Base-by-base conservation (phyloP, 805 yeast species). In the Ogataea corticis region DNA sequence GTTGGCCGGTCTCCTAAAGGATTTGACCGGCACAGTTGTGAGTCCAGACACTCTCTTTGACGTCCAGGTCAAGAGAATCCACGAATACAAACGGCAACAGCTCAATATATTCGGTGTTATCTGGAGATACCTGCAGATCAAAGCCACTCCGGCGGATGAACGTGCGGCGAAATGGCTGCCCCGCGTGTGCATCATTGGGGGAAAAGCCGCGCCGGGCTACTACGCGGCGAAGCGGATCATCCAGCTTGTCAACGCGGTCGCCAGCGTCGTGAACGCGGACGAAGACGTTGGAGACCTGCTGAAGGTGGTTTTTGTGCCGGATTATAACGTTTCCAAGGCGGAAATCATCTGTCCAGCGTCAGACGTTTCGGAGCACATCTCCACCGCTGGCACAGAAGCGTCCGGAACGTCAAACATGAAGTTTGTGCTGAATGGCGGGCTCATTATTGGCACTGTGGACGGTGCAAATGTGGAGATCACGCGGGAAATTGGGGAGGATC, bases 181-280 rank as follows among this genome's bases (percentile, higher is more conserved):
- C 48, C 87, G 85, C 62, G 94, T 87, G 45, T 77, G 82, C 34
- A 78, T 90, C 49, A 82, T 91, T 66, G 97, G 97, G 55, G 97
- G 97, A 63, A 90, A 91, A 69, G 86, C 95, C 48, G 97, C 97
- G 10, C 97, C 97, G n/a, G 97, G 97, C 54, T 90, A 90, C 67
- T 90, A 87, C 71, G 87, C 90, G 82, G 97, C 97, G 48, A 90
- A 90, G 69, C 79, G 86, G 47, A 87, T 90, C 60, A 91, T 90
- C 63, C 88, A 89, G 67, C 75, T 90, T 66, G 79, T 90, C 61
- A 90, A 87, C 65, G 69, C 86, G 43, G 97, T 89, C 31, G 83
- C 87, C 27, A 82, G 79, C 5, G 92, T 88, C 40, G 81, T 90
- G 51, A 90, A 90, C 68, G 76, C 75, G 49, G 97, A 90, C 63